phyloP scores from a whole-genome alignment of 2,329 filamentous ascomycete species.

The Neofusicoccum parvum region DNA sequence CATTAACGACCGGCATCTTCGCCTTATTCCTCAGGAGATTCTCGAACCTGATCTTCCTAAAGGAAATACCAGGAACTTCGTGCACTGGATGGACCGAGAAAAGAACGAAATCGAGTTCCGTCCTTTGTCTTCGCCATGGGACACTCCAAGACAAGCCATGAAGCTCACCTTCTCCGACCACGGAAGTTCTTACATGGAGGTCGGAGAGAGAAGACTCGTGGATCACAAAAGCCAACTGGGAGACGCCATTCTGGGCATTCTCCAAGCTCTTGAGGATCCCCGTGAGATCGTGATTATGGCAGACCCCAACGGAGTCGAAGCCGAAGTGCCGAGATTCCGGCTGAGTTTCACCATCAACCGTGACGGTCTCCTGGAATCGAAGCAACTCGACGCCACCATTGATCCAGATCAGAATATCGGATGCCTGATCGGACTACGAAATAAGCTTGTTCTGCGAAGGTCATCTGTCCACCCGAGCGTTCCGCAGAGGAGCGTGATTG shows the following conservation, averaged over 20 bases:
- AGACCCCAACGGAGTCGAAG: slow-evolving; percentile 7
- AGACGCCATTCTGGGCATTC: background rate
- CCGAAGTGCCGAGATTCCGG: slow-evolving; percentile 52
- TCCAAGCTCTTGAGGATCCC: background rate
- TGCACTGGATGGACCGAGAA: slow-evolving; percentile 30
- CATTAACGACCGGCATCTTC: slow-evolving; percentile 20
- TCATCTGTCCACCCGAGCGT: background rate
- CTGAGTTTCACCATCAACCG: slow-evolving; percentile 49
- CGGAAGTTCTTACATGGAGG: background rate
- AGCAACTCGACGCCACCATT: slow-evolving; percentile 54
- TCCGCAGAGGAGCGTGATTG: slow-evolving; percentile 3
- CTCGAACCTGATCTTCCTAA: slow-evolving; percentile 38
- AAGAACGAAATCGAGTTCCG: slow-evolving; percentile 38
- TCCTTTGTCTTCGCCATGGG: slow-evolving; percentile 30
- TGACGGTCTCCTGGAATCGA: slow-evolving; percentile 37
- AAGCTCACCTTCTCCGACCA: background rate
- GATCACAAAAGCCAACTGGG: background rate
- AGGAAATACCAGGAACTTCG: slow-evolving; percentile 26
- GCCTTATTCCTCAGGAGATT: slow-evolving; percentile 39
- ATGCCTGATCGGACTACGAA: slow-evolving; percentile 45
- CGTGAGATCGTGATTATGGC: background rate
- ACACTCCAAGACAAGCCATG: background rate
- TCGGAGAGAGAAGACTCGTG: slow-evolving; percentile 21
- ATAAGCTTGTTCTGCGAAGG: slow-evolving; percentile 51
- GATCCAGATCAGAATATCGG: background rate